These are phyloP conservation scores for Paraphoma chrysanthemicola DNA, from an alignment of 2,329 filamentous ascomycete genomes.

Conservation along the genomic window DNA sequence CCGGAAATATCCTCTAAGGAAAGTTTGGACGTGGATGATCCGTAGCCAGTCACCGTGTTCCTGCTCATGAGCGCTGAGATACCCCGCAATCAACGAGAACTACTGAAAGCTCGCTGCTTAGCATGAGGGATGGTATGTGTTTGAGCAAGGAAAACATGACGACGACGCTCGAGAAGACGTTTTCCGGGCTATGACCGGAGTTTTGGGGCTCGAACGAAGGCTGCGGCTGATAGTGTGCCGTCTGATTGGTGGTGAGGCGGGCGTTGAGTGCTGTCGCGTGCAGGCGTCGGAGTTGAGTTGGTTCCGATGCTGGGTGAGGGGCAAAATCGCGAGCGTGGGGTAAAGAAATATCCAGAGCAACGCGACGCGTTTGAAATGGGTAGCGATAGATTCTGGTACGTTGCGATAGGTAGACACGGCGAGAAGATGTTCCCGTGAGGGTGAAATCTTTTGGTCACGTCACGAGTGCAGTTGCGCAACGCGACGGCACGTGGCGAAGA, in stretches of 20 bases:
- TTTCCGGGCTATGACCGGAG: background rate
- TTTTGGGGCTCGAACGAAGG: background rate
- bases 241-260: slow-evolving; percentile 2
- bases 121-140: background rate
- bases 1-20: slow-evolving; percentile 4
- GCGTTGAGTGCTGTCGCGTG: slow-evolving; percentile 1
- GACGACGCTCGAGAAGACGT: background rate
- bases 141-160: background rate
- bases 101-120: slow-evolving; percentile 1
- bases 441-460: too few relatives aligned
- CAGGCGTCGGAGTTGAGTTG: slow-evolving; percentile 2
- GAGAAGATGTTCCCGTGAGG: too few relatives aligned
- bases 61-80: slow-evolving; percentile 4
- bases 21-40: slow-evolving; percentile 1
- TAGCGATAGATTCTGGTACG: background rate
- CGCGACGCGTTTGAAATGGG: background rate
- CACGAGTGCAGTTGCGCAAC: too few relatives aligned
- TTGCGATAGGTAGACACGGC: too few relatives aligned
- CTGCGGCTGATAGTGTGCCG: background rate
- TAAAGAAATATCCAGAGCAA: background rate
- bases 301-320: background rate
- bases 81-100: background rate
- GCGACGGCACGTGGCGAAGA: too few relatives aligned
- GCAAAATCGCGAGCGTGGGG: background rate
- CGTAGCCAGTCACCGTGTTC: background rate